Base-by-base conservation (phyloP, 140 eudicot genomes). In the Flaveria floridana region DNA sequence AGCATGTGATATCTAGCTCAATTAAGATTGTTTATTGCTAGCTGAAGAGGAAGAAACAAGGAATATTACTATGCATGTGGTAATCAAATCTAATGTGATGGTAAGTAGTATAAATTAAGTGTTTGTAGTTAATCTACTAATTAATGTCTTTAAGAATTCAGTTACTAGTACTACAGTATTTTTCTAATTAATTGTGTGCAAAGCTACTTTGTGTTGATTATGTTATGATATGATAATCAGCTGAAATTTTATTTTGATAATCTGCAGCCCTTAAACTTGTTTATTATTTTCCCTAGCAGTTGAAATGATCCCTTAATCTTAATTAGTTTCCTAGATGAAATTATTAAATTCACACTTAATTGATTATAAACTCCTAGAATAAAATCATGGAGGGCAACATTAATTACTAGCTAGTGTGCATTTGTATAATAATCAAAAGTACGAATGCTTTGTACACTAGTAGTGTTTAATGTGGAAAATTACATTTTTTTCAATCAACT, bases 41-140 rank as follows among this genome's bases (percentile, higher is more conserved):
- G 18, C 69, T 52, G 74, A 79, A 63, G 74, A 77, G 56, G 68
- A 65, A 65, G 75, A 55, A 65, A 72, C 74, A 65, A 52, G 78
- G 64, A 64, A 72, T 71, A 30, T 78, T 30, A 47, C 68, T 39
- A 55, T 6, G 37, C 37, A 30, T 30, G 34, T 41, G 63, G 68
- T 72, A 16, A 63, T 52, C 59, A 64, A 71, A 16, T 62, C 48
- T 53, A 59, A 61, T 39, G 69, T 79, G 46, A 55, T 65, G 50
- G 68, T 79, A 42, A 65, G 83, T 53, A 55, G 83, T 55, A 67
- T n/a, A 65, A 65, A n/a, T n/a, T n/a, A n/a, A 21, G 58, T 64
- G 79, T 62, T 50, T 64, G 52, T 69, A 46, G 12, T 44, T 44
- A 14, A 52, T 53, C 59, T 21, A 42, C 53, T 79, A 41, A 44